These are phyloP conservation scores for Salvia hispanica DNA, from an alignment of 257 asterid species.

Conservation along the genomic window DNA sequence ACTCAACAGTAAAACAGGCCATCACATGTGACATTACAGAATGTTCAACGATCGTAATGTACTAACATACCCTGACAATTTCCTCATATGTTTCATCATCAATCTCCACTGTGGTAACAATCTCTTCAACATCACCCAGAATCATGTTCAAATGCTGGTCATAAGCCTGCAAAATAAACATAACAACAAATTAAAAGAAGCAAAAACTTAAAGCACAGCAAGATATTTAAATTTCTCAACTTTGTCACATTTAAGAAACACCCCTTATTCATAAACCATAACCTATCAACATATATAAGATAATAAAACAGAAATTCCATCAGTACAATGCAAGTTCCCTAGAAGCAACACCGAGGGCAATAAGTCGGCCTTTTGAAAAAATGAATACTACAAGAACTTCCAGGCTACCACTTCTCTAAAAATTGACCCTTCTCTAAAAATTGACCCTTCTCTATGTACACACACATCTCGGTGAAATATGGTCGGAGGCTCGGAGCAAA, in stretches of 20 bases:
- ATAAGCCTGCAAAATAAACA: slow-evolving; percentile 69
- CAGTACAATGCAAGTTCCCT: neutral
- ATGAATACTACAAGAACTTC: slow-evolving; percentile 16
- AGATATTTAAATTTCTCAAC: neutral
- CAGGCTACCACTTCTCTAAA: neutral
- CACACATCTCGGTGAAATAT: neutral
- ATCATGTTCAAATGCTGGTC: slow-evolving; percentile 99
- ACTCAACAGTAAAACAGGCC: neutral
- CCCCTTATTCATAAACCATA: neutral
- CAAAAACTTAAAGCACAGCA: slow-evolving; percentile 6
- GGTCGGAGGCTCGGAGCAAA: slow-evolving; percentile 13
- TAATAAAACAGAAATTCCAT: too few species aligned
- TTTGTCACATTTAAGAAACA: neutral
- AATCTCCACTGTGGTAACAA: slow-evolving; percentile 85
- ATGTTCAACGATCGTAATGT: neutral
- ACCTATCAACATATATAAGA: neutral
- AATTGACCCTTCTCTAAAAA: neutral
- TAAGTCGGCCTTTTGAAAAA: neutral
- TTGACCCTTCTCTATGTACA: neutral
- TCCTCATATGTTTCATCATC: slow-evolving; percentile 99
- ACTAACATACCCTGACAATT: slow-evolving; percentile 80
- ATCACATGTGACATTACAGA: slow-evolving; percentile 2
- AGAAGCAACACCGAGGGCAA: neutral
- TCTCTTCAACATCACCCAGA: slow-evolving; percentile 96
- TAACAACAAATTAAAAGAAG: neutral